phyloP scores from a whole-genome alignment of 2,329 filamentous ascomycete genomes.

The Elsinoe perseae region DNA sequence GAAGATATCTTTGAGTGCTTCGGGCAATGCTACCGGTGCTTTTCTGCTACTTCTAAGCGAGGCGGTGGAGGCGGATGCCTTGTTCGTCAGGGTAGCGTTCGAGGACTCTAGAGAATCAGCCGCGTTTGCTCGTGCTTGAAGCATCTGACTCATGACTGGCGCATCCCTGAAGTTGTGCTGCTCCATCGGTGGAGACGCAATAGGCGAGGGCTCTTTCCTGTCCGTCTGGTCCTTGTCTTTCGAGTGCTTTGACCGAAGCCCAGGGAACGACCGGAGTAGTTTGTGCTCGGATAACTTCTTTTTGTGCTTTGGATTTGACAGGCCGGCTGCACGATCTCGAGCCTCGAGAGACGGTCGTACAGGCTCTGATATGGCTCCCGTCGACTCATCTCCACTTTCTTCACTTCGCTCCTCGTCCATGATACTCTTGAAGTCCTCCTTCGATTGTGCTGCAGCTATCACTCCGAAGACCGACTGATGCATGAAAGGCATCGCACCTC shows the following conservation, averaged over 20 bases:
- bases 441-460: conserved; percentile 79
- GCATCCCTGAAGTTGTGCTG: conserved; percentile 44
- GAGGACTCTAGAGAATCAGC: conserved; percentile 25
- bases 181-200: conserved; percentile 21
- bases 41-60: conserved; percentile 12
- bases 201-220: conserved; percentile 15
- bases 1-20: conserved; percentile 54
- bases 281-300: conserved; percentile 58
- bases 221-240: conserved; percentile 27
- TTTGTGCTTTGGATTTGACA: conserved; percentile 38
- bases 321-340: conserved; percentile 26
- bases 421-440: conserved; percentile 64
- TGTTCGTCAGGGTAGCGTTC: conserved; percentile 22
- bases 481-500: conserved; percentile 55
- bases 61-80: conserved; percentile 19
- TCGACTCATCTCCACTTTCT: conserved; percentile 16
- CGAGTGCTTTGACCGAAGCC: conserved; percentile 38
- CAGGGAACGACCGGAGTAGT: conserved; percentile 57
- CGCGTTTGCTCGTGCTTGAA: conserved; percentile 26
- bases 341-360: neutral
- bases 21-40: conserved; percentile 15
- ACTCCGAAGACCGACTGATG: conserved; percentile 92
- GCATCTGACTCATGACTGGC: conserved; percentile 68
- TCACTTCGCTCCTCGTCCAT: conserved; percentile 17
- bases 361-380: conserved; percentile 8